Evolutionary conservation across 106 monocot genomes (phyloP).

Genomic region (Acanthochlamys bracteata): DNA sequence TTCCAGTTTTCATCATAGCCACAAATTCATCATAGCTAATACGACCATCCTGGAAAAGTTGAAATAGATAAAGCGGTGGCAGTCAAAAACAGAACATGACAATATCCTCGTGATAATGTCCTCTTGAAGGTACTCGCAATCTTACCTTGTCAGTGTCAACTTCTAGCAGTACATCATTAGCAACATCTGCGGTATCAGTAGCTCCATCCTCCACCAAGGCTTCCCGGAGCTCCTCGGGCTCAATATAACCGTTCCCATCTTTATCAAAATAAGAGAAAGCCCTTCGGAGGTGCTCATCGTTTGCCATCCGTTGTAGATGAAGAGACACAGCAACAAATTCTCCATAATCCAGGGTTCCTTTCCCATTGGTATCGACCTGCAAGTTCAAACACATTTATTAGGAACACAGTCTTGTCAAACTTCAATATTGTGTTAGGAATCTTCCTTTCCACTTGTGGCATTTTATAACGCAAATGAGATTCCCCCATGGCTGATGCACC

Average conservation of each 20-base stretch:
- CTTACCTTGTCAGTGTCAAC: constrained; percentile 90
- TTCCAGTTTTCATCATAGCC: constrained; percentile 86
- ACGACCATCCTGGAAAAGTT: constrained; percentile 39
- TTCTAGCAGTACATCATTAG: constrained; percentile 87
- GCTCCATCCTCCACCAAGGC: constrained; percentile 80
- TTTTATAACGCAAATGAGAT: too few relatives aligned
- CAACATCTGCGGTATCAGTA: constrained; percentile 47
- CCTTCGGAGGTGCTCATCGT: constrained; percentile 72
- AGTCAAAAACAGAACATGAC: background rate
- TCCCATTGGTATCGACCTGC: constrained; percentile 81
- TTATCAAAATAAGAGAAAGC: constrained; percentile 91
- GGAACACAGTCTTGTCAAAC: constrained; percentile 8
- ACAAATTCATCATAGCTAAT: constrained; percentile 81
- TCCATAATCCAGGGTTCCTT: constrained; percentile 77
- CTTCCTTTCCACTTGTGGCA: too few relatives aligned
- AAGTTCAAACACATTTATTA: background rate
- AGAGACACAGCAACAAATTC: constrained; percentile 88
- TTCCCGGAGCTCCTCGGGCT: constrained; percentile 73
- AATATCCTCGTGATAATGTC: background rate
- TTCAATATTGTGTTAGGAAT: too few relatives aligned
- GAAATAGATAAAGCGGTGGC: background rate
- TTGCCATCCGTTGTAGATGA: constrained; percentile 87
- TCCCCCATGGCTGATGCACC: too few relatives aligned
- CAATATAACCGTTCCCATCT: constrained; percentile 80
- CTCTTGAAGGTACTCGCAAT: background rate